Evolutionary conservation across 352 stramenopile genomes (phyloP), one percentile per base, ranked within the genome.

Genomic region (Globisporangium yorkense): DNA sequence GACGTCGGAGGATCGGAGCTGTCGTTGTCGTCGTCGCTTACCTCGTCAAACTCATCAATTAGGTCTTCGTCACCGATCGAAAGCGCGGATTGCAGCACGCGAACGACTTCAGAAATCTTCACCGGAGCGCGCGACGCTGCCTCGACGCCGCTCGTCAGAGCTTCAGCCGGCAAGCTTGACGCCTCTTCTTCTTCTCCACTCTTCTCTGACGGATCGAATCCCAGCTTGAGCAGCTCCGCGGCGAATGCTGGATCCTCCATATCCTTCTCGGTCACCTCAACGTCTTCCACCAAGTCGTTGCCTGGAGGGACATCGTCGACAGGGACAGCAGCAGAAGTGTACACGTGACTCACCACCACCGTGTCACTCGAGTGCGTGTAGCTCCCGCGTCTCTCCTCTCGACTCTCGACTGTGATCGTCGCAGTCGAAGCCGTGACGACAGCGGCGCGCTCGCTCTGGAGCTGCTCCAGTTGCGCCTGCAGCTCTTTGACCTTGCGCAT

Each of bases 31-130:
- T 74, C 70, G 15, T 77, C 68, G n/a, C 74, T 59, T 16, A 7
- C 44, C 33, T 83, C 67, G 45, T 87, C 78, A 62, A 88, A 90
- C 16, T 67, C 77, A n/a, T 90, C 78, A 39, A 90, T 90, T 13
- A 90, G 54, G 16, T 75, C 69, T 47, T 80, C 62, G 47, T 90
- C 76, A 54, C 80, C 77, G 43, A 87, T 70, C 9, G 70, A 82
- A 5, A 53, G 31, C 3, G 37, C 39, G 3, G 51, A 31, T 24
- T 50, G 51, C 24, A 59, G 49, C 8, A 39, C 45, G 18, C 45
- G 46, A 51, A 24, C 5, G 27, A 37, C 10, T 10, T 52, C 41
- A 7, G n/a, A 29, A 6, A 40, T 15, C 20, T 56, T 67, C 9
- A 48, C 24, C 5, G 29, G 16, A 18, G 44, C n/a, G 13, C 8